Conservation (phyloP, 2,329 filamentous ascomycete genomes). For the Fusarium piperis region DNA sequence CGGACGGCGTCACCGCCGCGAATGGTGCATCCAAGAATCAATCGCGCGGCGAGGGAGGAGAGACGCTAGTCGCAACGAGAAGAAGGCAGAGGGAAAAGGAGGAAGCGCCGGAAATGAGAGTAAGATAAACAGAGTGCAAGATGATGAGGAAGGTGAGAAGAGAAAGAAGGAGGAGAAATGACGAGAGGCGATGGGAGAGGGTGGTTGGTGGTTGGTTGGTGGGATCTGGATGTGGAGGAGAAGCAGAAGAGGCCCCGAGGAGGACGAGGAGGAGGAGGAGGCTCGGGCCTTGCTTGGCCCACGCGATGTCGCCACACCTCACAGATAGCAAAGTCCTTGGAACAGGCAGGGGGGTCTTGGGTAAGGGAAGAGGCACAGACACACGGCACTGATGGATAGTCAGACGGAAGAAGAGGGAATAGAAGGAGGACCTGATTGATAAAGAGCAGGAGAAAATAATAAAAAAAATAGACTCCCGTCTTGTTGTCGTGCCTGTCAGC, state of each 20-base stretch:
- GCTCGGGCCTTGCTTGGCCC: conserved; percentile 26
- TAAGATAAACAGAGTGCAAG: conserved; percentile 2
- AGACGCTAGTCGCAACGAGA: background rate
- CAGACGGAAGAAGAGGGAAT: background rate
- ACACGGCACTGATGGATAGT: background rate
- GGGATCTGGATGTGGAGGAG: conserved; percentile 32
- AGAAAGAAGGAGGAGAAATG: conserved; percentile 19
- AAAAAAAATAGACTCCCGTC: background rate
- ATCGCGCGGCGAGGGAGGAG: conserved; percentile 33
- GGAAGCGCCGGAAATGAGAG: conserved; percentile 16
- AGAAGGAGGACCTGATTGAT: background rate
- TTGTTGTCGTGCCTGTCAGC: conserved; percentile 1
- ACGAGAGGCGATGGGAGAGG: conserved; percentile 24
- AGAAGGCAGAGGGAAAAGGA: background rate
- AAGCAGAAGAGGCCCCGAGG: background rate
- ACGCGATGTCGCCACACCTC: conserved; percentile 39
- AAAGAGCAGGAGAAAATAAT: background rate
- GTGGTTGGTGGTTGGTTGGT: conserved; percentile 28
- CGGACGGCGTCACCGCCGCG: conserved; percentile 45
- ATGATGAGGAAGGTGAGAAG: conserved; percentile 2
- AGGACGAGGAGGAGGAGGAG: background rate
- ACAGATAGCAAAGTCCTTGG: background rate
- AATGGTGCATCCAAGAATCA: conserved; percentile 41
- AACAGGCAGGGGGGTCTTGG: background rate
- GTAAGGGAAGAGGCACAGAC: background rate